Conservation (phyloP, 768 basidiomycete genomes). For the Suillus ampliporus region DNA sequence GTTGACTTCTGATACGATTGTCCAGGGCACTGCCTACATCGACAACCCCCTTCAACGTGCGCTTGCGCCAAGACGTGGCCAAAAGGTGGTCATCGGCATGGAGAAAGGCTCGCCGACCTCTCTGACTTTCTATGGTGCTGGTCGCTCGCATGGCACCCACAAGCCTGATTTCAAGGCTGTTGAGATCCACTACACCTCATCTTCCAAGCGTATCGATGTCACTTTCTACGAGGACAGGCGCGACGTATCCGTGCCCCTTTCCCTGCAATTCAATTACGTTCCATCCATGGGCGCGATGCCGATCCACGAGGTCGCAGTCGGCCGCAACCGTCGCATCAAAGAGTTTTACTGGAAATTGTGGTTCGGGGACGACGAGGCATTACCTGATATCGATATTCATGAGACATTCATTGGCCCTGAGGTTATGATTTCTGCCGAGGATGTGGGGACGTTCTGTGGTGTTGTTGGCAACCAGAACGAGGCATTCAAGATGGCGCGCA, state of each 20-base stretch:
- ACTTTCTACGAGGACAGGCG: slow-evolving; percentile 85
- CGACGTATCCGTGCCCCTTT: slow-evolving; percentile 77
- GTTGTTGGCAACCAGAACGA: slow-evolving; percentile 95
- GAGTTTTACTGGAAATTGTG: slow-evolving; percentile 98
- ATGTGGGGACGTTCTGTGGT: slow-evolving; percentile 88
- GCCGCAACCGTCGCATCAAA: slow-evolving; percentile 90
- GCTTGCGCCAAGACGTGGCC: slow-evolving; percentile 79
- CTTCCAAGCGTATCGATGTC: slow-evolving; percentile 65
- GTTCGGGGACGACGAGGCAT: slow-evolving; percentile 85
- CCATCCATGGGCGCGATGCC: slow-evolving; percentile 90
- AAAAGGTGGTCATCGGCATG: slow-evolving; percentile 72
- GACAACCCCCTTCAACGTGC: slow-evolving; percentile 90
- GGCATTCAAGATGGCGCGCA: slow-evolving; percentile 82
- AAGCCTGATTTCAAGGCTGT: slow-evolving; percentile 82
- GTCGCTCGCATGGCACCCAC: slow-evolving; percentile 80
- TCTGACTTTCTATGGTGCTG: slow-evolving; percentile 75
- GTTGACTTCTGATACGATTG: slow-evolving; percentile 78
- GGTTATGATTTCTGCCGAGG: slow-evolving; percentile 75
- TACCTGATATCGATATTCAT: slow-evolving; percentile 80
- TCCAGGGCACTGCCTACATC: slow-evolving; percentile 85
- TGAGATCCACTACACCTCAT: slow-evolving; percentile 64
- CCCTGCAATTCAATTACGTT: slow-evolving; percentile 83
- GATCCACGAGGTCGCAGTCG: slow-evolving; percentile 87
- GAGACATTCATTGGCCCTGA: slow-evolving; percentile 89
- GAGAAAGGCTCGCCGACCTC: slow-evolving; percentile 55